These are phyloP conservation scores for Bipolaris cookei DNA, from an alignment of 2,329 filamentous ascomycete genomes.

Conservation along the genomic window DNA sequence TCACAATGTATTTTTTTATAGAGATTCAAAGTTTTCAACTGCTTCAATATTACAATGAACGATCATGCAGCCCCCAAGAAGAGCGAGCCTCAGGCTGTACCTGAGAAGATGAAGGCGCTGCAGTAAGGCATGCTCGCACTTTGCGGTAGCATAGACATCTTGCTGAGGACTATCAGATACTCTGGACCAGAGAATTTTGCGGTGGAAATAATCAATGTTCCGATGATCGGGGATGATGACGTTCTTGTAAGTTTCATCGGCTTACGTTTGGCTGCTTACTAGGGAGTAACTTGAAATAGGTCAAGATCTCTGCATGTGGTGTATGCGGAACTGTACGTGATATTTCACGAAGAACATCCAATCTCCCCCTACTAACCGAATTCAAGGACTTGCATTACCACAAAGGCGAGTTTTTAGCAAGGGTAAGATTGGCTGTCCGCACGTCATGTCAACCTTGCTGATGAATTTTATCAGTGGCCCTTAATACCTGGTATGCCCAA, in stretches of 20 bases:
- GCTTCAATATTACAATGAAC: conserved; percentile 2
- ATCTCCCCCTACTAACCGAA: neutral
- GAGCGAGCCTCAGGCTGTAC: conserved; percentile 14
- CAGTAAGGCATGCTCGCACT: conserved; percentile 21
- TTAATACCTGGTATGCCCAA: conserved; percentile 29
- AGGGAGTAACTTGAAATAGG: conserved; percentile 14
- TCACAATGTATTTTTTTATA: neutral
- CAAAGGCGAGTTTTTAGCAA: conserved; percentile 35
- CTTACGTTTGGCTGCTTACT: neutral
- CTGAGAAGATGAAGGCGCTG: conserved; percentile 32
- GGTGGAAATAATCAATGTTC: conserved; percentile 28
- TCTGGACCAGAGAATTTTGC: conserved; percentile 28
- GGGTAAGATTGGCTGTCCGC: conserved; percentile 4
- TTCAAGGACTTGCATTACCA: conserved; percentile 35
- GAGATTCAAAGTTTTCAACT: neutral
- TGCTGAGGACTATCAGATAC: conserved; percentile 23
- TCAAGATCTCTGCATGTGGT: conserved; percentile 34
- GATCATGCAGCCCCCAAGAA: neutral
- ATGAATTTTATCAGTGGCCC: conserved; percentile 20
- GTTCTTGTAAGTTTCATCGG: conserved; percentile 23
- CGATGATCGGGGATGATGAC: conserved; percentile 28
- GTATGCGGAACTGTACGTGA: conserved; percentile 32
- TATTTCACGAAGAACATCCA: too few species aligned
- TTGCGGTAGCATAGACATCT: neutral
- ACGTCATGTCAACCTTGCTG: neutral